Base-by-base conservation (phyloP, 139 green algal genomes). In the Marvania coccoides region DNA sequence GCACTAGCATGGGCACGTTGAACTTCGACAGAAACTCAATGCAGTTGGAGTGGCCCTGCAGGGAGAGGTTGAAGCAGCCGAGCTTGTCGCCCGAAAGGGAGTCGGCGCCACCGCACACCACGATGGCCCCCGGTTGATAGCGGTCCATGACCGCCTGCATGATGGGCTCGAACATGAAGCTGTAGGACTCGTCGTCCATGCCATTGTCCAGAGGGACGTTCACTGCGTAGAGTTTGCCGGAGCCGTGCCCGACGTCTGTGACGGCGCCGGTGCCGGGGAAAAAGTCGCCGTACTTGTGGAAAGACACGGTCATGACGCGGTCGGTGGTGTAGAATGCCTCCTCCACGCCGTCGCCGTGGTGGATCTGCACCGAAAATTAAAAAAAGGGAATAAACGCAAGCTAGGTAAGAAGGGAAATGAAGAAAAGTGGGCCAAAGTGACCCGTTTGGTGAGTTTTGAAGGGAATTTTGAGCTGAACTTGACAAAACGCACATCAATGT, bases 241-340 rank as follows among this genome's bases (percentile, higher is more conserved):
- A 69, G 34, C 69, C 72, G 47, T 92, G 70, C 3, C 94, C 94
- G 2, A 88, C 71, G 67, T 96, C 90, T 42, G 61, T 81, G 30
- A 90, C 64, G 5, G 84, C 83, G 23, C 91, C 92, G 6, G 92
- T 98, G 48, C 94, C 93, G 4, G 94, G 94, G 77, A 99, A 98
- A 69, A 96, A 98, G 75, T 99, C 94, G 29, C 94, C 94, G 60
- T 96, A 98, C 78, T 97, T 95, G 79, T 95, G 94, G 75, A 98
- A 99, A 24, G 75, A 90, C 36, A 93, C 86, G 67, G 78, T 81
- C 90, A 97, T 96, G 56, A 97, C 90, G 19, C 94, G 78, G 73
- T 99, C 92, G 5, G 94, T 99, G 7, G 88, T 81, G 82, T 98
- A 98, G 65, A 99, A 98, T 0, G 94, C 94, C 80, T 99, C 94